Conservation (phyloP, 2,329 filamentous ascomycete species). For the Aspergillus pseudoterreus region DNA sequence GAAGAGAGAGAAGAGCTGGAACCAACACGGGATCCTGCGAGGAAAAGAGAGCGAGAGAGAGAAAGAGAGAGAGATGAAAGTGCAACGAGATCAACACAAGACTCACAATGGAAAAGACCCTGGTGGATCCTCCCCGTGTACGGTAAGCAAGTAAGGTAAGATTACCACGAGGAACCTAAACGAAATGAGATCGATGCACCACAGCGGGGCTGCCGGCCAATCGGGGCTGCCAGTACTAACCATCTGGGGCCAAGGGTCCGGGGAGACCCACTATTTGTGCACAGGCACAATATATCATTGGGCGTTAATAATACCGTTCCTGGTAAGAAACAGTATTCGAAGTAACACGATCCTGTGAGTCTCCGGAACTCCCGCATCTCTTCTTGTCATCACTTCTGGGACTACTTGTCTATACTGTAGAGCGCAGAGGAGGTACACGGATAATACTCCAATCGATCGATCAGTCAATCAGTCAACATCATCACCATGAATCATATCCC, state of each 20-base stretch:
- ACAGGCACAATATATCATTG: background rate
- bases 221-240: constrained; percentile 8
- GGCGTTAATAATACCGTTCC: background rate
- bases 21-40: background rate
- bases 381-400: too few relatives aligned
- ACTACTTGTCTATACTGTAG: too few relatives aligned
- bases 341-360: too few relatives aligned
- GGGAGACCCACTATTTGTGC: background rate
- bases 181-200: constrained; percentile 18
- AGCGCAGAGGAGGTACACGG: too few relatives aligned
- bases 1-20: constrained; percentile 1
- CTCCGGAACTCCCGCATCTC: too few relatives aligned
- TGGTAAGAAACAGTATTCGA: too few relatives aligned
- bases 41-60: constrained; percentile 1
- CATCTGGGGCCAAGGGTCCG: background rate
- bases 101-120: background rate
- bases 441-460: too few relatives aligned
- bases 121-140: background rate
- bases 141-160: constrained; percentile 6
- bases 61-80: constrained; percentile 1
- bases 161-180: constrained; percentile 15
- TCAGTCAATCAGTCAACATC: too few relatives aligned
- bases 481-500: too few relatives aligned
- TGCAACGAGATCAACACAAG: too few relatives aligned
- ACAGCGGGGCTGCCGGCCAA: constrained; percentile 12